phyloP scores from a whole-genome alignment of 805 yeast species.

The Candida boleticola region DNA sequence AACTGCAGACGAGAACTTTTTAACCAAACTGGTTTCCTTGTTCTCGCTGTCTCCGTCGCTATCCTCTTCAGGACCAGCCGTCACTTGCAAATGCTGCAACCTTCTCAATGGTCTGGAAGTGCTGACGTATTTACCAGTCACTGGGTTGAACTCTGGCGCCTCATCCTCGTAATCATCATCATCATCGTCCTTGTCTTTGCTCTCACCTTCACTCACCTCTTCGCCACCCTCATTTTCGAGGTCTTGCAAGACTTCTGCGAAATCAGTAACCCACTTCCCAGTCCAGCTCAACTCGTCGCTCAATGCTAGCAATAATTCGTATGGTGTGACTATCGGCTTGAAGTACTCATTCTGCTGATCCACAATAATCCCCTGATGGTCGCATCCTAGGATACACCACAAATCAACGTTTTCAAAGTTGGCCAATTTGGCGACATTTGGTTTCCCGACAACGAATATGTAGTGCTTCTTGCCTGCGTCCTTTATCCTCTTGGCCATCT shows the following conservation, averaged over 20 bases:
- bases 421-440: slow-evolving; percentile 94
- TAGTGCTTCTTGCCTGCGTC: slow-evolving; percentile 88
- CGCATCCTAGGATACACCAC: slow-evolving; percentile 95
- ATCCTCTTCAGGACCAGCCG: slow-evolving; percentile 28
- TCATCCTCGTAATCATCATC: slow-evolving; percentile 41
- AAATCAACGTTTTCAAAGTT: slow-evolving; percentile 92
- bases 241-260: slow-evolving; percentile 48
- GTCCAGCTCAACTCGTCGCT: slow-evolving; percentile 81
- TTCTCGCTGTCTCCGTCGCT: slow-evolving; percentile 17
- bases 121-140: slow-evolving; percentile 72
- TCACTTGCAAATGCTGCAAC: slow-evolving; percentile 61
- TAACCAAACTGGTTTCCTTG: slow-evolving; percentile 43
- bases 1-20: slow-evolving; percentile 56
- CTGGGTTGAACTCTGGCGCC: slow-evolving; percentile 85
- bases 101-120: slow-evolving; percentile 76
- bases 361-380: slow-evolving; percentile 86
- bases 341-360: slow-evolving; percentile 78
- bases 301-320: slow-evolving; percentile 81
- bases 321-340: slow-evolving; percentile 92
- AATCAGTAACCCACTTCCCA: slow-evolving; percentile 89
- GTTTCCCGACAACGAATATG: slow-evolving; percentile 94
- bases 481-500: slow-evolving; percentile 57
- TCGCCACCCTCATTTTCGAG: slow-evolving; percentile 16
- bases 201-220: slow-evolving; percentile 32
- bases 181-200: slow-evolving; percentile 23